Percentiles rank a stretch among this genome's conserved stretches.
Conservation (phyloP, 257 asterid species). For the Eustoma russellianum region DNA sequence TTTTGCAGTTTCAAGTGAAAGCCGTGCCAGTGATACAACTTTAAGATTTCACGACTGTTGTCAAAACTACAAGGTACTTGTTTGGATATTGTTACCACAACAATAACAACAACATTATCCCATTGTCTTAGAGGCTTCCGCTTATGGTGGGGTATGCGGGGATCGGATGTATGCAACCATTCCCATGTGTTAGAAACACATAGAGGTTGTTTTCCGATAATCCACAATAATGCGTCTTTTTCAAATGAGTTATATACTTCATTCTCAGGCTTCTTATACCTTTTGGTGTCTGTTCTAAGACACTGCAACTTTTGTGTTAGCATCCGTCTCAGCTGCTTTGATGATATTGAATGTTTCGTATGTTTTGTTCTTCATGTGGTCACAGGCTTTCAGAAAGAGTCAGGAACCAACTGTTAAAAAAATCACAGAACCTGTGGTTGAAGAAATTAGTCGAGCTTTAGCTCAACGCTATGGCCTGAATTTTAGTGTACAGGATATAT, state of each 20-base stretch:
- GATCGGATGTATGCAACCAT: no score
- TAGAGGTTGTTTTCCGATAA: no score
- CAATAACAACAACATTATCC: no score
- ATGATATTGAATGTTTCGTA: background rate
- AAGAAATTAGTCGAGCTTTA: slow-evolving; percentile 51
- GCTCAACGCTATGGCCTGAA: slow-evolving; percentile 62
- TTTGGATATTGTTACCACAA: background rate
- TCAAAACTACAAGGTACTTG: slow-evolving; percentile 80
- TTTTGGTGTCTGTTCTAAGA: no score
- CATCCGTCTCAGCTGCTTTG: background rate
- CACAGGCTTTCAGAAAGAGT: slow-evolving; percentile 68
- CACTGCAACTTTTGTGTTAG: no score
- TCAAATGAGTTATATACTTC: no score
- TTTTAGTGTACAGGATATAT: slow-evolving; percentile 56
- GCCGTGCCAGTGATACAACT: slow-evolving; percentile 88
- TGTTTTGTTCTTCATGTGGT: slow-evolving; percentile 15
- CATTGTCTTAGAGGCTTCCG: no score
- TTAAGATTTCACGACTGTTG: slow-evolving; percentile 95
- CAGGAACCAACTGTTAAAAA: slow-evolving; percentile 76
- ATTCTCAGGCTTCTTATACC: no score
- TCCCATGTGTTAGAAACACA: no score
- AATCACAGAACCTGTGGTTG: slow-evolving; percentile 66
- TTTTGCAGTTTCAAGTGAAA: slow-evolving; percentile 90
- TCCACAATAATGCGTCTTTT: no score
- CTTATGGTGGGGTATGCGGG: no score